Evolutionary conservation across 768 basidiomycete genomes (phyloP).

Genomic region (Trametes elegans): DNA sequence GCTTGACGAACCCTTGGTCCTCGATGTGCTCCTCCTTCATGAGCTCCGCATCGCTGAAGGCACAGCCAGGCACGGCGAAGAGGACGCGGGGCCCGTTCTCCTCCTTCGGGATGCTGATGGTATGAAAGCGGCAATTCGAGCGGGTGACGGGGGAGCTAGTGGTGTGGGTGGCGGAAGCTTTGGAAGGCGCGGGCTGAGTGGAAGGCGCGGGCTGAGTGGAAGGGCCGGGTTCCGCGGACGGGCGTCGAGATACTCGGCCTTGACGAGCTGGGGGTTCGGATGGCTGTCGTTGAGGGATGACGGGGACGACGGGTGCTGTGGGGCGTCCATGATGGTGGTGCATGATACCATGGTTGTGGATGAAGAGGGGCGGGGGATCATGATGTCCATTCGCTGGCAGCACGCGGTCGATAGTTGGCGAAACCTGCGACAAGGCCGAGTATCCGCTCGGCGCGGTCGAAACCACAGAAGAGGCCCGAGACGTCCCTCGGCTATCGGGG

Average conservation of each 20-base stretch:
- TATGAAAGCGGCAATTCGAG: constrained; percentile 69
- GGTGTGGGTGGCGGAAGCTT: not conserved
- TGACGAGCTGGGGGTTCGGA: not conserved
- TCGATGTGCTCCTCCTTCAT: constrained; percentile 57
- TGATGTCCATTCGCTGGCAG: constrained; percentile 1
- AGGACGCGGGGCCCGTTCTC: constrained; percentile 51
- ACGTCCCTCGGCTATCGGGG: constrained; percentile 19
- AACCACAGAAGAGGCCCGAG: constrained; percentile 47
- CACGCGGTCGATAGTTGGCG: constrained; percentile 22
- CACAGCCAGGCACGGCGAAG: constrained; percentile 71
- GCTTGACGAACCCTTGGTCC: constrained; percentile 57
- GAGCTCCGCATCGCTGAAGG: constrained; percentile 49
- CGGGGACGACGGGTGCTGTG: not conserved
- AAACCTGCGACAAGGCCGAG: constrained; percentile 22
- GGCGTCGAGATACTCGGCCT: not conserved
- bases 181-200: constrained; percentile 1
- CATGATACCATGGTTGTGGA: constrained; percentile 27
- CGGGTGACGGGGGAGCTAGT: constrained; percentile 56
- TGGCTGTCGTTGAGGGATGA: constrained; percentile 1
- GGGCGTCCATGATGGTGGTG: constrained; percentile 30
- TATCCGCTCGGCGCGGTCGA: constrained; percentile 30
- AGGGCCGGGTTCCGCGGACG: constrained; percentile 7
- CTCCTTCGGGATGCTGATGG: constrained; percentile 56
- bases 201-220: constrained; percentile 16
- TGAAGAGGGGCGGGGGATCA: constrained; percentile 21